Evolutionary conservation across 768 basidiomycete species (phyloP).

Genomic region (Calocybe cyanea): DNA sequence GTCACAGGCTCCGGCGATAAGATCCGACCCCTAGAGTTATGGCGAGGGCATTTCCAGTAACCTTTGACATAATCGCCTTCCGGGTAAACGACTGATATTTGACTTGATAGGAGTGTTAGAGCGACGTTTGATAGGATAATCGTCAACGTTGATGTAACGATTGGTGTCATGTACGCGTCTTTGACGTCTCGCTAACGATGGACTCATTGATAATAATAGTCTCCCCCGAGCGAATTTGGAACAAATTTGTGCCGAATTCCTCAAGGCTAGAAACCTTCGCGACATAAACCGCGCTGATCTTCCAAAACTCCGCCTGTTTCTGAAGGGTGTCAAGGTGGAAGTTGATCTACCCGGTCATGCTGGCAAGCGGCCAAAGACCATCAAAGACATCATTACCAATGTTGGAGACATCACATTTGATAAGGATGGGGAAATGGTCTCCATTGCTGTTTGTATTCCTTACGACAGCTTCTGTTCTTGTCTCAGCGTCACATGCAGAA

Average conservation of each 20-base stretch:
- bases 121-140: conserved; percentile 30
- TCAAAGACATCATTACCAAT: conserved; percentile 24
- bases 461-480: neutral
- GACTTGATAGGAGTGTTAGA: conserved; percentile 35
- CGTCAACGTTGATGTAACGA: conserved; percentile 40
- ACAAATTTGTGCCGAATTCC: conserved; percentile 18
- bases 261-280: conserved; percentile 12
- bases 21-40: conserved; percentile 31
- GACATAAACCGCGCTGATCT: conserved; percentile 18
- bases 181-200: neutral
- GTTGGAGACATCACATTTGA: conserved; percentile 25
- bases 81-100: neutral
- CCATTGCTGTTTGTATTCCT: conserved; percentile 22
- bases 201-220: conserved; percentile 11
- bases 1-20: conserved; percentile 10
- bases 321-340: conserved; percentile 26
- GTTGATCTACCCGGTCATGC: conserved; percentile 17
- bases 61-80: neutral
- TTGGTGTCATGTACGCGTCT: conserved; percentile 33
- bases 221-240: conserved; percentile 21
- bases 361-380: conserved; percentile 20
- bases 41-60: conserved; percentile 43
- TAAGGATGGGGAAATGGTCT: conserved; percentile 19
- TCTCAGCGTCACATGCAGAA: conserved; percentile 14
- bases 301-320: conserved; percentile 22